phyloP scores from a whole-genome alignment of 1,284 basidiomycete genomes.

The Anthracocystis panici-leucophaei region DNA sequence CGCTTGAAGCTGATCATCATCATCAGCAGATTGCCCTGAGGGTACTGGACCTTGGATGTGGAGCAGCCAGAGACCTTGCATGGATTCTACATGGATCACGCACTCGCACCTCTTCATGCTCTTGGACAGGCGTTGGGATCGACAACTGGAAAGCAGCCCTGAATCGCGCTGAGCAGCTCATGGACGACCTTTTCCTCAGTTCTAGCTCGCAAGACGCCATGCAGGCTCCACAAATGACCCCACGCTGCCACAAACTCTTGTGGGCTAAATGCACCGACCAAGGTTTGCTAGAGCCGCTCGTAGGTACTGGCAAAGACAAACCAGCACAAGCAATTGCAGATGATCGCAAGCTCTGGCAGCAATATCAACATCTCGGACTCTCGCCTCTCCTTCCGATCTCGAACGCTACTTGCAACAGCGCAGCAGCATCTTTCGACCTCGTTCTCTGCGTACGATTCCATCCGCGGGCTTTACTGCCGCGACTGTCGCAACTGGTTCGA shows the following conservation, averaged over 20 bases:
- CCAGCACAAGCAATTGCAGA: slow-evolving; percentile 3
- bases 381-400: slow-evolving; percentile 6
- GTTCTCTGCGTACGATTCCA: slow-evolving; percentile 43
- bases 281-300: slow-evolving; percentile 28
- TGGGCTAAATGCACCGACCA: slow-evolving; percentile 43
- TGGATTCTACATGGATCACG: slow-evolving; percentile 49
- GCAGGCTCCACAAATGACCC: neutral
- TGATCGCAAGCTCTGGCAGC: slow-evolving; percentile 4
- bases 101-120: neutral
- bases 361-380: slow-evolving; percentile 14
- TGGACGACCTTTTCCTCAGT: slow-evolving; percentile 32
- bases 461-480: slow-evolving; percentile 29
- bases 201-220: neutral
- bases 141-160: slow-evolving; percentile 52
- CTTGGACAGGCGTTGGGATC: slow-evolving; percentile 38
- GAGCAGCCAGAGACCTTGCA: slow-evolving; percentile 37
- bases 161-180: slow-evolving; percentile 26
- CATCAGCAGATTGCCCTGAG: neutral
- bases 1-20: slow-evolving; percentile 2
- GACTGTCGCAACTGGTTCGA: slow-evolving; percentile 18
- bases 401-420: too few relatives aligned
- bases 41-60: slow-evolving; percentile 45
- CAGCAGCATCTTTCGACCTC: slow-evolving; percentile 18
- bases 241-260: slow-evolving; percentile 28
- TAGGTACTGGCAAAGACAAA: slow-evolving; percentile 41